Evolutionary conservation across 768 basidiomycete species (phyloP).

Genomic region (Podaxis rugospora): DNA sequence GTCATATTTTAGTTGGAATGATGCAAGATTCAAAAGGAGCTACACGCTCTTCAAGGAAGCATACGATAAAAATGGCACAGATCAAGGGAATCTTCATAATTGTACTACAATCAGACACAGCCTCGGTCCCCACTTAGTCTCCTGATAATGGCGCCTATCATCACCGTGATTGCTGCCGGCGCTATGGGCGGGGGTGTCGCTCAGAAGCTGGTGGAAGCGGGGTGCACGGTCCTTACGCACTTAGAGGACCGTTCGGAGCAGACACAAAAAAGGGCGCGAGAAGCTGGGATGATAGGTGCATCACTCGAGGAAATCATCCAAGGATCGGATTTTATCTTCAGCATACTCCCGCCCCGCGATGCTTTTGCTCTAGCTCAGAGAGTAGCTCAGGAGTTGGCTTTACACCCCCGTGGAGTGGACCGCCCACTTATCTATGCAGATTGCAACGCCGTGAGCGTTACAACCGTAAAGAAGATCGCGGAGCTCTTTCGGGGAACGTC

Average conservation of each 20-base stretch:
- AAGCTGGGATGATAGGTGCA: conserved; percentile 43
- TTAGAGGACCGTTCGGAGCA: conserved; percentile 49
- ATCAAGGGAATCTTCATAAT: neutral
- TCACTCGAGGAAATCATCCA: conserved; percentile 24
- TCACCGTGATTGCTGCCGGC: conserved; percentile 52
- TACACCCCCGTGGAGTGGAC: conserved; percentile 9
- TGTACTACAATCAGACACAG: neutral
- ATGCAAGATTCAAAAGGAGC: neutral
- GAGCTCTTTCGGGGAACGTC: conserved; percentile 31
- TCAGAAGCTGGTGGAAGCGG: conserved; percentile 37
- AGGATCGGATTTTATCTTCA: conserved; percentile 43
- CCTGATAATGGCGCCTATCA: conserved; percentile 14
- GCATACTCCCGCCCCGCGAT: conserved; percentile 56
- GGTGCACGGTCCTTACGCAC: conserved; percentile 51
- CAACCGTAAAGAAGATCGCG: conserved; percentile 44
- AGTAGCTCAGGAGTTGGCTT: conserved; percentile 25
- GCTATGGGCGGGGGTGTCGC: conserved; percentile 60
- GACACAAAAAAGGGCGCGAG: conserved; percentile 43
- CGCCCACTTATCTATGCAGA: conserved; percentile 40
- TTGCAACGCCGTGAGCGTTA: conserved; percentile 56
- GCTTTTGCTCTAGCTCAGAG: conserved; percentile 40
- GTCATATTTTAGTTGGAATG: neutral
- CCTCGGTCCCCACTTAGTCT: neutral
- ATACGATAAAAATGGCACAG: neutral
- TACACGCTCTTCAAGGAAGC: neutral